These are phyloP conservation scores for Fusarium fujikuroi DNA, from an alignment of 2,329 filamentous ascomycete genomes.

Conservation along the genomic window DNA sequence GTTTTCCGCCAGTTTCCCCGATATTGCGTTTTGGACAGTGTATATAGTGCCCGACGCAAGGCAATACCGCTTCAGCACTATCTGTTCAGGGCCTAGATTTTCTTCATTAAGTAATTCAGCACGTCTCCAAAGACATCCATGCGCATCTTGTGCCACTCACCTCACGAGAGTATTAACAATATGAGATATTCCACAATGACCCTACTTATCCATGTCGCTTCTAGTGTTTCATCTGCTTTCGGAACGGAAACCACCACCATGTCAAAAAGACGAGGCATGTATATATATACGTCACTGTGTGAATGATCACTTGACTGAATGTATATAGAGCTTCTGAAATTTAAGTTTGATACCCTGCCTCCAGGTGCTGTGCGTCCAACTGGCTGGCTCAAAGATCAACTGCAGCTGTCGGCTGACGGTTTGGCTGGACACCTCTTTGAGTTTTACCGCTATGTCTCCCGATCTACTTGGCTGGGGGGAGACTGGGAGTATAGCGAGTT, in stretches of 20 bases:
- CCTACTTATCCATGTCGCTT: background rate
- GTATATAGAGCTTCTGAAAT: background rate
- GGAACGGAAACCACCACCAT: background rate
- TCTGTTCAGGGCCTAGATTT: background rate
- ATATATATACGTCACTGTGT: rapidly evolving
- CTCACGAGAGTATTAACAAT: background rate
- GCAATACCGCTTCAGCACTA: too few species aligned
- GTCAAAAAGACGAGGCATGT: background rate
- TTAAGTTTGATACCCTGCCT: background rate
- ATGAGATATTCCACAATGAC: background rate
- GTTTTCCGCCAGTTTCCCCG: background rate
- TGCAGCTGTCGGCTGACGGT: background rate
- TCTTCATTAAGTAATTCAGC: background rate
- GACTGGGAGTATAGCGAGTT: background rate
- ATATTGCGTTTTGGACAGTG: background rate
- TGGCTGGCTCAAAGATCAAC: background rate
- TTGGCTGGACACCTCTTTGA: background rate
- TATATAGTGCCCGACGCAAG: background rate
- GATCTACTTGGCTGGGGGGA: background rate
- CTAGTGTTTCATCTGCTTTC: background rate
- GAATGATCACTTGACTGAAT: background rate
- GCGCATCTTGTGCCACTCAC: rapidly evolving
- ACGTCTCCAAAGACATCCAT: background rate
- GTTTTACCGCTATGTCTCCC: background rate
- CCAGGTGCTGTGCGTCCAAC: background rate